Percentiles rank a stretch among this genome's conserved stretches.
These are phyloP conservation scores for Phytophthora chlamydospora DNA, from an alignment of 352 stramenopile genomes.

Conservation along the genomic window DNA sequence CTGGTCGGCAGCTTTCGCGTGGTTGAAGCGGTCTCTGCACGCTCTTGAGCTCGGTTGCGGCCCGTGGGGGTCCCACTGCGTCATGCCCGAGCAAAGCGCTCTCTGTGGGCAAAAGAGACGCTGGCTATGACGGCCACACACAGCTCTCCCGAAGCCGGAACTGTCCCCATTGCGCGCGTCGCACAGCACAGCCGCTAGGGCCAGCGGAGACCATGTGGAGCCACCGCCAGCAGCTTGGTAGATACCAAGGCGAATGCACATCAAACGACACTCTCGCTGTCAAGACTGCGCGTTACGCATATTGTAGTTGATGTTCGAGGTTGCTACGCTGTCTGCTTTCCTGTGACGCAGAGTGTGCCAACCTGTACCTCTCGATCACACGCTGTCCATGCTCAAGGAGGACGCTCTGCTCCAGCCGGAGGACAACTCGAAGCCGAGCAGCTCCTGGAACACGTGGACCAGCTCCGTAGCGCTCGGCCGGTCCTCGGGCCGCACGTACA, in stretches of 20 bases:
- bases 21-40: constrained; percentile 25
- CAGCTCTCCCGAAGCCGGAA: constrained; percentile 19
- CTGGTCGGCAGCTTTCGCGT: constrained; percentile 4
- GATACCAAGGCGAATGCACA: constrained; percentile 6
- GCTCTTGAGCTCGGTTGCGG: constrained; percentile 20
- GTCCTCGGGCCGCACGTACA: constrained; percentile 34
- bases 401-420: constrained; percentile 14
- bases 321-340: too few relatives aligned
- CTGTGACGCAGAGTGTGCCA: too few relatives aligned
- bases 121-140: not conserved
- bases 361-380: constrained; percentile 1
- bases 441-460: constrained; percentile 20
- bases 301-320: not conserved
- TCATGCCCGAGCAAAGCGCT: not conserved
- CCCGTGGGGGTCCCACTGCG: constrained; percentile 20
- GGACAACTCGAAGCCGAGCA: constrained; percentile 12
- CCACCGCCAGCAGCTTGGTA: not conserved
- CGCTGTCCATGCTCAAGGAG: constrained; percentile 22
- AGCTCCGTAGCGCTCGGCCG: constrained; percentile 39
- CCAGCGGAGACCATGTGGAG: constrained; percentile 17
- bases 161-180: constrained; percentile 2
- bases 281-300: constrained; percentile 11
- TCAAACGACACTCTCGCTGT: constrained; percentile 21
- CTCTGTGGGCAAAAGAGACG: constrained; percentile 1
- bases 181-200: constrained; percentile 14